phyloP scores from a whole-genome alignment of 164 flowering plant species.

The Nymphaea thermarum region DNA sequence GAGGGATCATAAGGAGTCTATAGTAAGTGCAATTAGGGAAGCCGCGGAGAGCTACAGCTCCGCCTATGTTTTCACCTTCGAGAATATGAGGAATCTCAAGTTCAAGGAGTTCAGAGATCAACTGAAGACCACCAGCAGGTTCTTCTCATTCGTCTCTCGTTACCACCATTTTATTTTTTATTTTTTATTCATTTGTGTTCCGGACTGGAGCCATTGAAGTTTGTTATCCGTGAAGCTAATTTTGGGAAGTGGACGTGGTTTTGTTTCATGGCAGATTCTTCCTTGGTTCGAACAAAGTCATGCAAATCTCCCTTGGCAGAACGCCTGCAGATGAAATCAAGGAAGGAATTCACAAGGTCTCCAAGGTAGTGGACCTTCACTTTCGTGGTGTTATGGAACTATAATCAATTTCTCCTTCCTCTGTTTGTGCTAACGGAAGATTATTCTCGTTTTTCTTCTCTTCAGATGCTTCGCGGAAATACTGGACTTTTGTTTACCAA shows the following conservation, averaged over 20 bases:
- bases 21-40: constrained; percentile 55
- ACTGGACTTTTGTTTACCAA: constrained; percentile 63
- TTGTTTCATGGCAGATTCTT: constrained; percentile 44
- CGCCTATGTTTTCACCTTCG: constrained; percentile 56
- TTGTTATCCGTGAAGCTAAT: background rate
- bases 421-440: background rate
- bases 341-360: constrained; percentile 59
- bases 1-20: constrained; percentile 61
- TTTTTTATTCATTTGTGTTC: too few species aligned
- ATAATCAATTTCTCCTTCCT: too few species aligned
- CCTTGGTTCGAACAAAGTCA: constrained; percentile 90
- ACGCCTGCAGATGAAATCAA: constrained; percentile 66
- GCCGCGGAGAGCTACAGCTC: constrained; percentile 56
- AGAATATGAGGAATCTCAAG: constrained; percentile 91
- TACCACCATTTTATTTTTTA: too few species aligned
- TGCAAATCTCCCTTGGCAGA: constrained; percentile 83
- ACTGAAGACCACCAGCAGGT: constrained; percentile 67
- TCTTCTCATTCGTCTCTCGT: background rate
- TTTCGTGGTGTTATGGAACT: background rate
- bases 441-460: background rate
- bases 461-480: constrained; percentile 41
- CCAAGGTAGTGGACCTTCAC: constrained; percentile 38
- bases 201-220: background rate
- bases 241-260: background rate
- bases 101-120: constrained; percentile 80